Evolutionary conservation across 2,329 filamentous ascomycete genomes (phyloP), one percentile per base, ranked within the genome.

Genomic region (Coniochaeta sp.): DNA sequence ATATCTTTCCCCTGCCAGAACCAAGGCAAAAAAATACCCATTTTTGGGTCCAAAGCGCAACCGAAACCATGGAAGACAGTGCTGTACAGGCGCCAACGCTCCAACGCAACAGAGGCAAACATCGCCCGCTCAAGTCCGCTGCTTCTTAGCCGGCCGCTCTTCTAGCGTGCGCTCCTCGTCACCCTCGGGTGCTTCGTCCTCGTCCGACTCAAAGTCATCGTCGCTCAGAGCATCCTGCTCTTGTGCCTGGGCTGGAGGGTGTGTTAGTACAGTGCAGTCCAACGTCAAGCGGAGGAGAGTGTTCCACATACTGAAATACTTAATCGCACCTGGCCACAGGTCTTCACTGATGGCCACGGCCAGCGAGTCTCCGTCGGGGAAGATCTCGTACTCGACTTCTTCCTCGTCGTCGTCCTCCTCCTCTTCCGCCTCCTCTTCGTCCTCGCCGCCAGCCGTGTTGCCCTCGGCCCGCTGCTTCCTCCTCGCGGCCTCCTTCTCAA

Each of bases 311-410:
- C 91, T 89, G 77, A 95, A 98, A 77, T 95, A 96, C 74, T 90
- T 91, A 73, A 96, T 88, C 61, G 93, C 93, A 64, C 87, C 86
- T 55, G 91, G 90, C 88, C 89, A 97, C 58, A 98, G 78, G 67
- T 98, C 93, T 71, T 98, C 93, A 9, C 89, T 86, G 66, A 98
- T 80, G 62, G 86, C 81, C 63, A 91, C 82, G 42, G 92, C 93
- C 55, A 98, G 74, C 63, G 93, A 89, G 66, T 96, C 91, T 24
- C 90, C 93, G 50, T 86, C 86, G n/a, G 90, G 89, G 80, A 95
- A 96, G 67, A 96, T 88, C 75, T 97, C 93, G 55, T 88, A 81
- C 59, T 87, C 77, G 1, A 83, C 80, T 1, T 82, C 79, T 0
- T 87, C 83, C 0, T 87, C 84, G 0, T 89, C 81, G 0, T 87